Conservation (phyloP, 805 yeast species). For the Zygotorulaspora danielsina region DNA sequence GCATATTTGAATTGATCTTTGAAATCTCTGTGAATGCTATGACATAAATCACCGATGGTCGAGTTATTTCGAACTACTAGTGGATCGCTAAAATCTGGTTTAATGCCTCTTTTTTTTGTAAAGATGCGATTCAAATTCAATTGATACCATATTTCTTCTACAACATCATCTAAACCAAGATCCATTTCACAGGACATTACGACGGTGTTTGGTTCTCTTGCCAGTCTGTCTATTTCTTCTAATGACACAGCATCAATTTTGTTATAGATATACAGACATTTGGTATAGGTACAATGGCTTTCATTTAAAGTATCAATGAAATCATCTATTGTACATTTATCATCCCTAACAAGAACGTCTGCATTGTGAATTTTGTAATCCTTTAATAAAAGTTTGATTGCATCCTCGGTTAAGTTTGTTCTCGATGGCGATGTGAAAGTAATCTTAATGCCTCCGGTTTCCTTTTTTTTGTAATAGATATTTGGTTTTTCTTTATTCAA, state of each 20-base stretch:
- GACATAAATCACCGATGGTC: conserved; percentile 82
- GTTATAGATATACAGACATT: conserved; percentile 90
- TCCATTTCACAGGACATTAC: conserved; percentile 91
- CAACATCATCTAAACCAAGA: conserved; percentile 79
- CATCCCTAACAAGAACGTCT: conserved; percentile 86
- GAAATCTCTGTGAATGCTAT: conserved; percentile 87
- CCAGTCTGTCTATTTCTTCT: conserved; percentile 89
- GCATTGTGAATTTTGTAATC: conserved; percentile 92
- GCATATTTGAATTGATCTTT: conserved; percentile 91
- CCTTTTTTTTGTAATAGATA: conserved; percentile 70
- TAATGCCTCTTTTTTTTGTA: conserved; percentile 81
- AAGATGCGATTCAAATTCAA: conserved; percentile 73
- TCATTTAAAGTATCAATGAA: conserved; percentile 89
- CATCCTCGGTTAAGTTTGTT: conserved; percentile 65
- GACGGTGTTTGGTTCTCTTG: conserved; percentile 86
- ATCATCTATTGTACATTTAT: conserved; percentile 85
- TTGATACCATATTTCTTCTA: conserved; percentile 91
- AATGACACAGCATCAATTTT: conserved; percentile 92
- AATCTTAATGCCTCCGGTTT: conserved; percentile 87
- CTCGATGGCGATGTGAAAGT: conserved; percentile 79
- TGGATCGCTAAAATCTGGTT: conserved; percentile 82
- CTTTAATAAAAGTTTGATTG: conserved; percentile 68
- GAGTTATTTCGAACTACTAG: conserved; percentile 81
- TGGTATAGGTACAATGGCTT: conserved; percentile 79
- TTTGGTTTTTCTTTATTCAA: conserved; percentile 76